These are phyloP conservation scores for Phaeotremella fagi DNA, from an alignment of 768 basidiomycete species.

Conservation along the genomic window DNA sequence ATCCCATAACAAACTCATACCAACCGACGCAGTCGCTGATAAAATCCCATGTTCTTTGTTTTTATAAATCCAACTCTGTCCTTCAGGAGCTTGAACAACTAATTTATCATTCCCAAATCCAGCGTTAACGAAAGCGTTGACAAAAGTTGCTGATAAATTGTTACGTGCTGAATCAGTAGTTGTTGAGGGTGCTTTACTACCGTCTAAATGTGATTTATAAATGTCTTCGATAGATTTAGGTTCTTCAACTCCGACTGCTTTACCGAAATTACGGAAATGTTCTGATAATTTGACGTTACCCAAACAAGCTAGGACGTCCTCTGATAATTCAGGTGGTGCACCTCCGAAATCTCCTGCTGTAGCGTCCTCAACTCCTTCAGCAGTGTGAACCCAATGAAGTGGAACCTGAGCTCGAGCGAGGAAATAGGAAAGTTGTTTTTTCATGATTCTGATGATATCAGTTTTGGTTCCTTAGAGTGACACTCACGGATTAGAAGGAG, in stretches of 20 bases:
- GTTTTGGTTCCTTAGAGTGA: not conserved
- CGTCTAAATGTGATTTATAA: conserved; percentile 93
- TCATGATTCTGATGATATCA: conserved; percentile 64
- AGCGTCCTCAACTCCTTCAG: conserved; percentile 53
- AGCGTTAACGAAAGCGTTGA: conserved; percentile 97
- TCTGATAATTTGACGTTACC: conserved; percentile 77
- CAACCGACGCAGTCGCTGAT: conserved; percentile 90
- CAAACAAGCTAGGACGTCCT: conserved; percentile 78
- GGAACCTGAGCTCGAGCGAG: conserved; percentile 89
- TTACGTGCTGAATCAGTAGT: conserved; percentile 89
- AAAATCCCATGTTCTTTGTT: conserved; percentile 99
- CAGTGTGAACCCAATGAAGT: conserved; percentile 75
- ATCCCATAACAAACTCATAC: conserved; percentile 91
- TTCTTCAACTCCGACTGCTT: conserved; percentile 83
- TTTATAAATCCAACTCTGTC: conserved; percentile 98
- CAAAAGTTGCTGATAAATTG: conserved; percentile 93
- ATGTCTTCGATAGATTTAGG: conserved; percentile 92
- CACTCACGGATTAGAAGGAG: conserved; percentile 77
- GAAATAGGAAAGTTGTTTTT: conserved; percentile 87
- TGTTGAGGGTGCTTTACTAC: conserved; percentile 69
- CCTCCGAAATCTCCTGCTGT: conserved; percentile 58
- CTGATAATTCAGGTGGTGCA: conserved; percentile 61
- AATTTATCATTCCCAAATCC: conserved; percentile 98
- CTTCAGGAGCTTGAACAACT: conserved; percentile 94
- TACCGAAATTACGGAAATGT: conserved; percentile 85